phyloP scores from a whole-genome alignment of 345 rosid species.

The Lepidium sativum region DNA sequence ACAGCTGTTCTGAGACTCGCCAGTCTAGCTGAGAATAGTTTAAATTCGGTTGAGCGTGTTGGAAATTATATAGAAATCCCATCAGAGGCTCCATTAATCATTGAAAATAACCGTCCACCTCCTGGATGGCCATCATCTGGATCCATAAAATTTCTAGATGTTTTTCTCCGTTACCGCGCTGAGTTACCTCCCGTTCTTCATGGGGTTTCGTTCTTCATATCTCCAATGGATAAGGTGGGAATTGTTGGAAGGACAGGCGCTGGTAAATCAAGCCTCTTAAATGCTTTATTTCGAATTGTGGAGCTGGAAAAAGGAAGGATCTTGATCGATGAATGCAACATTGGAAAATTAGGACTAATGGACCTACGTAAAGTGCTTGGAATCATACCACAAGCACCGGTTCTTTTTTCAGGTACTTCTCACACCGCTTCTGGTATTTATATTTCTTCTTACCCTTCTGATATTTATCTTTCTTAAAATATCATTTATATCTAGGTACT shows the following conservation, averaged over 20 bases:
- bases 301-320: conserved; percentile 93
- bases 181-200: conserved; percentile 94
- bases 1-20: conserved; percentile 92
- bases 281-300: conserved; percentile 88
- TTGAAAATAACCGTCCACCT: conserved; percentile 89
- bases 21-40: conserved; percentile 94
- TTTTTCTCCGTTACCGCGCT: conserved; percentile 87
- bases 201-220: conserved; percentile 65
- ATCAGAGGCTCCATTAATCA: conserved; percentile 74
- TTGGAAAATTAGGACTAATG: conserved; percentile 70
- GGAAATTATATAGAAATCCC: conserved; percentile 80
- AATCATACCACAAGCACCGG: conserved; percentile 97
- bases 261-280: conserved; percentile 95
- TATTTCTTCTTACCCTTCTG: not conserved
- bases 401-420: conserved; percentile 87
- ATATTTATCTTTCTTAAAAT: not conserved
- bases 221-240: conserved; percentile 92
- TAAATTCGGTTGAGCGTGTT: conserved; percentile 92
- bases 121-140: conserved; percentile 99
- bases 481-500: conserved; percentile 43
- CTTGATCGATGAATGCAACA: conserved; percentile 72
- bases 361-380: conserved; percentile 96
- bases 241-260: conserved; percentile 99
- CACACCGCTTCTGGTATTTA: not conserved
- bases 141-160: conserved; percentile 78